Evolutionary conservation across 352 stramenopile species (phyloP), one percentile per base, ranked within the genome.

Genomic region (Aphanomyces euteiches): DNA sequence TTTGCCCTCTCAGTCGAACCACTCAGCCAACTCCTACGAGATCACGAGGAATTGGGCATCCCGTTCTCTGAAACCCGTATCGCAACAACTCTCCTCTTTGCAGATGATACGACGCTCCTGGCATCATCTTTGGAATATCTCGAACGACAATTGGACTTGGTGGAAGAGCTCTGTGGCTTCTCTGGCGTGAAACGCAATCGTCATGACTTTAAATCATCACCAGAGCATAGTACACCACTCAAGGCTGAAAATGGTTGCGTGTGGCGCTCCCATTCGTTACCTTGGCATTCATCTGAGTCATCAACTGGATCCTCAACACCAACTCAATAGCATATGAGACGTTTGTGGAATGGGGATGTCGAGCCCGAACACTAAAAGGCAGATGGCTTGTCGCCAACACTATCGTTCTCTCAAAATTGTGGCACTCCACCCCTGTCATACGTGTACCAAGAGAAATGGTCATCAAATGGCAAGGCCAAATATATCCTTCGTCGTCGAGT

Each of bases 1-100:
- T 74, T 78, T 21, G 40, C 73, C 2, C 34, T 75, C 3, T 66
- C 7, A 12, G 66, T 76, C n/a, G 74, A 76, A 48, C 69, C 66
- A n/a, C n/a, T n/a, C n/a, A n/a, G n/a, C n/a, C n/a, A n/a, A n/a
- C n/a, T n/a, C n/a, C n/a, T n/a, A n/a, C n/a, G n/a, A n/a, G n/a
- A n/a, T n/a, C n/a, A n/a, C n/a, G n/a, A n/a, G n/a, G n/a, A n/a
- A n/a, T n/a, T n/a, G n/a, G n/a, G n/a, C n/a, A n/a, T n/a, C n/a
- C n/a, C n/a, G n/a, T n/a, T n/a, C n/a, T n/a, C n/a, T n/a, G n/a
- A n/a, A n/a, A n/a, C n/a, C n/a, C n/a, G n/a, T n/a, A n/a, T n/a
- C n/a, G n/a, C n/a, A n/a, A n/a, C n/a, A n/a, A n/a, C n/a, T n/a
- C n/a, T n/a, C n/a, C n/a, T n/a, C n/a, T n/a, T n/a, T n/a, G n/a